Base-by-base conservation (phyloP, 2,329 filamentous ascomycete species). In the Epichloe amarillans region DNA sequence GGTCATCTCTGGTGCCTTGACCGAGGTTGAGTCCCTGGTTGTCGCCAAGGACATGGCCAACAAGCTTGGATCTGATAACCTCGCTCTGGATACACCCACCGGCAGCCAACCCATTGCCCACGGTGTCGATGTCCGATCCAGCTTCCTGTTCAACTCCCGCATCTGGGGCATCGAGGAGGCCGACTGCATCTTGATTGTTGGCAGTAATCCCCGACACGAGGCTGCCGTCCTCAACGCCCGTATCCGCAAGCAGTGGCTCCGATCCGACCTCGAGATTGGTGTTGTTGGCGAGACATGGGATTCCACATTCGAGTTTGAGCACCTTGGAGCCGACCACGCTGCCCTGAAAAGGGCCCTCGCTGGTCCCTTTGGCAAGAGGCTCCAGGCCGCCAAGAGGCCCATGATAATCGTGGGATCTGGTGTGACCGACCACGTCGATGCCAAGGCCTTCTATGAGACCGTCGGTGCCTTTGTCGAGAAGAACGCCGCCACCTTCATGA, bases 41-140 rank as follows among this genome's bases (percentile, higher is more conserved):
- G 91, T 91, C 50, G 88, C 95, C 74, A 98, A 98, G 77, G 93
- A 98, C 62, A 76, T 98, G 57, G 88, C 89, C 61, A 98, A 98
- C 77, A 91, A 84, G 71, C 85, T 98, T 56, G 89, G 89, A 55
- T 97, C 93, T 3, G 93, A 98, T 60, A 98, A 97, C 69, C 76
- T 98, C 54, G 88, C 89, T 55, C 80, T 97, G 43, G 93, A 98
- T 66, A 90, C 90, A 64, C 87, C 89, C 39, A 81, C 82, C 51
- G 93, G 93, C 55, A 84, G 79, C 69, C 75, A 83, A 57, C 93
- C 93, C 14, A 73, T 96, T 55, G 86, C 91, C 37, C 93, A 98
- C 70, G 93, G 93, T 68, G 73, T 96, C 55, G 93, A 98, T 62
- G 79, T 97, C 53, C 87, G 91, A 57, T 87, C 89, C 53, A 98